phyloP scores from a whole-genome alignment of 2,329 filamentous ascomycete species.

The Talaromyces sp. region DNA sequence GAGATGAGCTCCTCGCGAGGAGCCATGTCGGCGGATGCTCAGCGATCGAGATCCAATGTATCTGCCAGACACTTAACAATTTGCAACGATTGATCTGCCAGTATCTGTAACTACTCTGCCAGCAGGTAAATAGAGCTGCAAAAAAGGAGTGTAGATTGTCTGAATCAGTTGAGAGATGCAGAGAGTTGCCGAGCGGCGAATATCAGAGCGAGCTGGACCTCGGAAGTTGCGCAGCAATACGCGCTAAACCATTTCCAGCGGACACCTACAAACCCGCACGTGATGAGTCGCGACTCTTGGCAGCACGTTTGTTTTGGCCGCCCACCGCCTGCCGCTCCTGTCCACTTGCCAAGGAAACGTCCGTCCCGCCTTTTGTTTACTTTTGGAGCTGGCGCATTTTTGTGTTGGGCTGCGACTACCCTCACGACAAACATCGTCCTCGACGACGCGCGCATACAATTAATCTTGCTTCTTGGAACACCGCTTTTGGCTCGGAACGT shows the following conservation, averaged over 20 bases:
- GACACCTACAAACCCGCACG: conserved; percentile 26
- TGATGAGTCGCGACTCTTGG: background rate
- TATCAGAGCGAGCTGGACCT: conserved; percentile 27
- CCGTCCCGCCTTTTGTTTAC: conserved; percentile 33
- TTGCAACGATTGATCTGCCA: background rate
- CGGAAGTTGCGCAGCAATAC: conserved; percentile 28
- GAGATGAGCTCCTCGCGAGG: conserved; percentile 81
- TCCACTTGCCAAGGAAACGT: conserved; percentile 6
- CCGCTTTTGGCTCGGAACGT: background rate
- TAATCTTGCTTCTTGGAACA: background rate
- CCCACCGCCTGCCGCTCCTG: conserved; percentile 28
- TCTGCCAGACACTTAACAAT: background rate
- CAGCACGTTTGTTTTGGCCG: conserved; percentile 21
- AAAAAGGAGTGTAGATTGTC: background rate
- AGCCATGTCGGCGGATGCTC: conserved; percentile 59
- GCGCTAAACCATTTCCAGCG: conserved; percentile 19
- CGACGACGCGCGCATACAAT: background rate
- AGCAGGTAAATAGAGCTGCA: background rate
- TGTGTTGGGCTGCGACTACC: background rate
- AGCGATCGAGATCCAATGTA: background rate
- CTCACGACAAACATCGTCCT: background rate
- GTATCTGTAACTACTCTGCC: background rate
- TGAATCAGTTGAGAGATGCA: background rate
- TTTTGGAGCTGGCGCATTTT: conserved; percentile 16
- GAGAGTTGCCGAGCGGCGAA: background rate